phyloP scores from a whole-genome alignment of 2,329 filamentous ascomycete species.

The Zymoseptoria tritici region DNA sequence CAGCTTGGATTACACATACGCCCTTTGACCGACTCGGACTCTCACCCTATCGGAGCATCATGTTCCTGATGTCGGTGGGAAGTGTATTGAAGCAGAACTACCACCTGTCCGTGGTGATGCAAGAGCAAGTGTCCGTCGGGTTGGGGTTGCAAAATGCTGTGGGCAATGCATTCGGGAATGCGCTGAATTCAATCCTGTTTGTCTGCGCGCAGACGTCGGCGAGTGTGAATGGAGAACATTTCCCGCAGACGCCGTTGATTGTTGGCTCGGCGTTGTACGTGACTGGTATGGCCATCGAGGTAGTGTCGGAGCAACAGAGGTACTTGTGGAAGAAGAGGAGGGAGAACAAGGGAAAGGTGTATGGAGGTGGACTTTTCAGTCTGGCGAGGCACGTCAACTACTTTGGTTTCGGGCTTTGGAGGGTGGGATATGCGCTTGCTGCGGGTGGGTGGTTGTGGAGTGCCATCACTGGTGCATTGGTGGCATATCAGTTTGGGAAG shows the following conservation, averaged over 20 bases:
- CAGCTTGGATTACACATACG: slow-evolving; percentile 34
- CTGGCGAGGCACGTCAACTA: slow-evolving; percentile 50
- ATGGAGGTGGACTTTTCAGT: slow-evolving; percentile 43
- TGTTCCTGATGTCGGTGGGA: slow-evolving; percentile 49
- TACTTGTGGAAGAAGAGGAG: slow-evolving; percentile 45
- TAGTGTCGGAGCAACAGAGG: slow-evolving; percentile 51
- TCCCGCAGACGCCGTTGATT: slow-evolving; percentile 38
- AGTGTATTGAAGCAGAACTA: slow-evolving; percentile 50
- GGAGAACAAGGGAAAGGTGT: slow-evolving; percentile 47
- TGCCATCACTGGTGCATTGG: slow-evolving; percentile 34
- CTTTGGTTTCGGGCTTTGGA: slow-evolving; percentile 46
- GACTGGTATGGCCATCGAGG: slow-evolving; percentile 48
- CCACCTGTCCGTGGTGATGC: slow-evolving; percentile 42
- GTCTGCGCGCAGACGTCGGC: slow-evolving; percentile 44
- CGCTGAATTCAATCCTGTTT: slow-evolving; percentile 49
- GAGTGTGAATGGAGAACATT: slow-evolving; percentile 32
- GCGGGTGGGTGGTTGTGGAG: slow-evolving; percentile 43
- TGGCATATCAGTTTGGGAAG: slow-evolving; percentile 40
- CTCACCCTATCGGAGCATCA: slow-evolving; percentile 44
- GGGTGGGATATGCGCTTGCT: slow-evolving; percentile 42
- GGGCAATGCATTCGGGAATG: slow-evolving; percentile 52
- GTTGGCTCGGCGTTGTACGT: slow-evolving; percentile 46
- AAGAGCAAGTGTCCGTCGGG: slow-evolving; percentile 43
- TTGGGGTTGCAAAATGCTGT: slow-evolving; percentile 39
- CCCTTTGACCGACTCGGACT: slow-evolving; percentile 38